These are phyloP conservation scores for Hypoxylon sp. DNA, from an alignment of 2,329 filamentous ascomycete species.

Conservation along the genomic window DNA sequence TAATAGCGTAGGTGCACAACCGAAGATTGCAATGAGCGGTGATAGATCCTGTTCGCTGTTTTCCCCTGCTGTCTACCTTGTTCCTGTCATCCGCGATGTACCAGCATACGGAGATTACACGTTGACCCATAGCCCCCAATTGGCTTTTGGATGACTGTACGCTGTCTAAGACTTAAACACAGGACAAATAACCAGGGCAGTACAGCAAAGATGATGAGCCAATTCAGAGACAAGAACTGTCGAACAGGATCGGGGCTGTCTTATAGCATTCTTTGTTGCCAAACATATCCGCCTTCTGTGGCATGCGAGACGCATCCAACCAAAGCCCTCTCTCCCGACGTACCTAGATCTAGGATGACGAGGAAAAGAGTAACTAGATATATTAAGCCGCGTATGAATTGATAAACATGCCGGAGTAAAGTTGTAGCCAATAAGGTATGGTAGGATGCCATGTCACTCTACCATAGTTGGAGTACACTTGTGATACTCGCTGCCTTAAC, in stretches of 20 bases:
- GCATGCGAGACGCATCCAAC: constrained; percentile 30
- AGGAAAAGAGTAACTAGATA: constrained; percentile 23
- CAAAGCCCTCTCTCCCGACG: constrained; percentile 10
- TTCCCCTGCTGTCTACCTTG: constrained; percentile 39
- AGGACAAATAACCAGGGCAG: constrained; percentile 28
- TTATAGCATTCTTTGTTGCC: constrained; percentile 43
- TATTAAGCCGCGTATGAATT: constrained; percentile 29
- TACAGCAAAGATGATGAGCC: constrained; percentile 35
- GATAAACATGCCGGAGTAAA: constrained; percentile 27
- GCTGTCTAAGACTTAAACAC: constrained; percentile 46
- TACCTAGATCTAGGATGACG: constrained; percentile 24
- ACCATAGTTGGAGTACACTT: constrained; percentile 31
- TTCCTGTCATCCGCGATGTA: constrained; percentile 45
- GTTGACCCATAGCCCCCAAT: constrained; percentile 43
- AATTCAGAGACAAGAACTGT: constrained; percentile 42
- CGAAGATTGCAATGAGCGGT: constrained; percentile 37
- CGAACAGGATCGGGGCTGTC: constrained; percentile 39
- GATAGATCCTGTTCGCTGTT: constrained; percentile 34
- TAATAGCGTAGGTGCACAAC: constrained; percentile 13
- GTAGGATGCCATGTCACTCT: constrained; percentile 44
- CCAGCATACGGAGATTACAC: constrained; percentile 49
- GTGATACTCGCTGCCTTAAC: constrained; percentile 44
- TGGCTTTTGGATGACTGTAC: constrained; percentile 33
- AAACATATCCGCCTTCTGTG: constrained; percentile 31
- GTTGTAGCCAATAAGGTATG: constrained; percentile 24